Evolutionary conservation across 768 basidiomycete species (phyloP).

Genomic region (Podaxis carcinomalis): DNA sequence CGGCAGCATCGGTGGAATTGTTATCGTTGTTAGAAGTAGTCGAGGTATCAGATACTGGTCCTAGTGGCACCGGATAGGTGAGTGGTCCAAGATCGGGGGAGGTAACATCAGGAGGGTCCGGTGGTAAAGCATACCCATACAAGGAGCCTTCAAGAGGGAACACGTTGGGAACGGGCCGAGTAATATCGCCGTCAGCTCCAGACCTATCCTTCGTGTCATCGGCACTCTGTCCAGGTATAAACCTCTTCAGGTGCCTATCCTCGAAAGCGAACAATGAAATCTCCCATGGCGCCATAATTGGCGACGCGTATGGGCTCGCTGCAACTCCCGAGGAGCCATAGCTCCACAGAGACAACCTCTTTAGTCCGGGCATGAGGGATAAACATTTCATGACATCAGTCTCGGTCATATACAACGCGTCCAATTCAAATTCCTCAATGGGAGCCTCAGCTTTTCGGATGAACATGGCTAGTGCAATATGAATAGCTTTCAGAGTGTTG

Average conservation of each 20-base stretch:
- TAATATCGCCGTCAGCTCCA: background rate
- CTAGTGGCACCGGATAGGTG: background rate
- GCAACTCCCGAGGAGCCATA: background rate
- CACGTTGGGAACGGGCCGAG: background rate
- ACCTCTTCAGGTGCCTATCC: conserved; percentile 8
- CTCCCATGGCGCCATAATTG: conserved; percentile 1
- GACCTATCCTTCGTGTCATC: background rate
- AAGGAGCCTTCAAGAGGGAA: background rate
- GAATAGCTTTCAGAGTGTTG: background rate
- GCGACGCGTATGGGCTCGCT: conserved; percentile 4
- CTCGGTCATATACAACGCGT: conserved; percentile 6
- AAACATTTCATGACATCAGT: conserved; percentile 9
- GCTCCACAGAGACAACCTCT: conserved; percentile 5
- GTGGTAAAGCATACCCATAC: background rate
- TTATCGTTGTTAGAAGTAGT: background rate
- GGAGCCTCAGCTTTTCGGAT: background rate
- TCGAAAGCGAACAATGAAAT: background rate
- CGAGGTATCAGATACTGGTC: background rate
- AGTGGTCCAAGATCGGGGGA: background rate
- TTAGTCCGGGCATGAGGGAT: conserved; percentile 5
- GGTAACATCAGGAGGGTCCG: background rate
- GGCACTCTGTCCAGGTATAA: background rate
- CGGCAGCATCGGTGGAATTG: background rate
- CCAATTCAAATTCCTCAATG: conserved; percentile 8
- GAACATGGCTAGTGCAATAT: conserved; percentile 6